Evolutionary conservation across 2,329 filamentous ascomycete species (phyloP).

Genomic region (Trichoderma sp.): DNA sequence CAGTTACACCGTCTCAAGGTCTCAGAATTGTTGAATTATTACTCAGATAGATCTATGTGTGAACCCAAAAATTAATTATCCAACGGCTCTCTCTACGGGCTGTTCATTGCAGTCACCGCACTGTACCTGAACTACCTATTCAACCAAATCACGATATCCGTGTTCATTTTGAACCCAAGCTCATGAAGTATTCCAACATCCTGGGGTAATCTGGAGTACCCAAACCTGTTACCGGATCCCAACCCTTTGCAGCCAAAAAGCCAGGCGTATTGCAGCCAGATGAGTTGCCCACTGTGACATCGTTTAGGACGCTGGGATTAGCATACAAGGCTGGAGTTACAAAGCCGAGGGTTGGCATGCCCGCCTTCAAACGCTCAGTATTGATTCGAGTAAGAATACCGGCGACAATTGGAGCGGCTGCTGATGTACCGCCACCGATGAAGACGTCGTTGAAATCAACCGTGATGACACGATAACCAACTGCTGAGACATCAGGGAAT

Average conservation of each 20-base stretch:
- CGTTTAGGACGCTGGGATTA: neutral
- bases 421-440: slow-evolving; percentile 49
- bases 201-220: neutral
- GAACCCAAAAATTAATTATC: neutral
- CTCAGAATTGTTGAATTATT: neutral
- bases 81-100: neutral
- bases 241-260: neutral
- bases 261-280: neutral
- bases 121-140: neutral
- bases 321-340: slow-evolving; percentile 3
- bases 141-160: neutral
- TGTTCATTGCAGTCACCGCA: neutral
- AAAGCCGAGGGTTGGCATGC: slow-evolving; percentile 21
- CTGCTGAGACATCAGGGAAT: slow-evolving; percentile 45
- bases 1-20: neutral
- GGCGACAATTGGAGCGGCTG: slow-evolving; percentile 31
- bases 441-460: slow-evolving; percentile 42
- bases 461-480: slow-evolving; percentile 42
- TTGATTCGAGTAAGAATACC: slow-evolving; percentile 31
- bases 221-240: slow-evolving; percentile 1
- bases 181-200: slow-evolving; percentile 3
- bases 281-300: neutral
- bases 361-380: slow-evolving; percentile 24
- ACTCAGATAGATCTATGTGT: neutral
- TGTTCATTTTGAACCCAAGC: neutral